Base-by-base conservation (phyloP, 1,284 basidiomycete species). In the Puccinia hordei region DNA sequence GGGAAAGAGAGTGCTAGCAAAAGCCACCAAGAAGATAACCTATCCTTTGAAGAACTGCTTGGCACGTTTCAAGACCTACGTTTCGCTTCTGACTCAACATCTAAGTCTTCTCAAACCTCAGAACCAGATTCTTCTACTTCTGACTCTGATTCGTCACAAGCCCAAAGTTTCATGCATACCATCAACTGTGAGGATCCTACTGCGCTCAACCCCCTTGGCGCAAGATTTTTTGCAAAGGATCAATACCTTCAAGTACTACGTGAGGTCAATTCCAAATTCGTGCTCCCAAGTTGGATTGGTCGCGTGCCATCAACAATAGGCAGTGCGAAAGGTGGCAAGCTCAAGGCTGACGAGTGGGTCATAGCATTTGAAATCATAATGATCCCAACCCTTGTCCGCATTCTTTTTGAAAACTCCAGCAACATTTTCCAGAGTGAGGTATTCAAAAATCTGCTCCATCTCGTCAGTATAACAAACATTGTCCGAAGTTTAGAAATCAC, bases 331-430 rank as follows among this genome's bases (percentile, higher is more conserved):
- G 55, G 73, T 13, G 73, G 73, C 27, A 74, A 74, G 35, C 59
- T 74, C 19, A 74, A 74, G 38, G 73, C 73, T 17, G 72, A 73
- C 8, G 53, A 73, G 27, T 73, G 72, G 72, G 55, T 73, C 53
- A 57, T 57, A 8, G n/a, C 61, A 15, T 74, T 59, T 46, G 51
- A 57, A 17, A 49, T 74, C 6, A 22, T 76, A 27, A 49, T 76
- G 15, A 65, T 77, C 24, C 75, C 75, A 51, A 63, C 75, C 10
- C 51, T 77, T 2, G 55, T 77, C 27, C 46, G 19, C 38, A 55
- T 55, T 55, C 17, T 77, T 17, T 35, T 24, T 8, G 1, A 49
- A 77, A 69, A 33, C 12, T 35, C 30, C 30, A 1, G 10, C 15
- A n/a, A 51, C 15, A 8, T 35, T 12, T 53, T 51, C 19, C 5